phyloP scores from a whole-genome alignment of 371 early-diverging fungal species.

The Apophysomyces variabilis region DNA sequence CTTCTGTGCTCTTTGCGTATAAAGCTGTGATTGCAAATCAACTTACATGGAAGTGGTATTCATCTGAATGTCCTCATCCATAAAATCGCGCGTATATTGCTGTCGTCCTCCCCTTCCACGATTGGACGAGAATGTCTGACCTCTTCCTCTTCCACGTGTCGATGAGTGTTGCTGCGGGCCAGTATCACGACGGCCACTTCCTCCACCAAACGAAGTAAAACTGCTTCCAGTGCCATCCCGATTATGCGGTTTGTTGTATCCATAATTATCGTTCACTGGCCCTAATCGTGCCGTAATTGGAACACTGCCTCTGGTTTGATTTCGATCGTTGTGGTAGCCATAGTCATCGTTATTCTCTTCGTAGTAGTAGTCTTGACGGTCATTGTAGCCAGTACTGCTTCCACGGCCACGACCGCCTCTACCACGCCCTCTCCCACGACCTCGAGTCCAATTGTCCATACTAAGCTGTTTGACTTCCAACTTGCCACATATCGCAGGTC shows the following conservation, averaged over 20 bases:
- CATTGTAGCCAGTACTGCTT: conserved; percentile 14
- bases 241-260: conserved; percentile 2
- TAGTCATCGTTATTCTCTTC: conserved; percentile 11
- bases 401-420: conserved; percentile 33
- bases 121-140: conserved; percentile 13
- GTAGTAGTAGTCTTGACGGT: conserved; percentile 12
- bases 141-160: conserved; percentile 11
- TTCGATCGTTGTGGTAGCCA: conserved; percentile 4
- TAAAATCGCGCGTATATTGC: conserved; percentile 36
- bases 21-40: conserved; percentile 1
- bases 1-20: conserved; percentile 2
- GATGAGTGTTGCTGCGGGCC: conserved; percentile 10
- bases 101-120: conserved; percentile 28
- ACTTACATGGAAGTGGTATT: conserved; percentile 22
- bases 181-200: background rate
- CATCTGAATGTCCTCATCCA: conserved; percentile 50
- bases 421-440: conserved; percentile 23
- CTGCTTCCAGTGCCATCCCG: conserved; percentile 4
- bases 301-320: conserved; percentile 3
- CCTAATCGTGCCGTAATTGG: conserved; percentile 44
- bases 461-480: background rate
- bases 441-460: conserved; percentile 15
- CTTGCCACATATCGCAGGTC: background rate
- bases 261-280: conserved; percentile 8
- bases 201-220: background rate